Evolutionary conservation across 768 basidiomycete genomes (phyloP).

Genomic region (Boletus sp.): DNA sequence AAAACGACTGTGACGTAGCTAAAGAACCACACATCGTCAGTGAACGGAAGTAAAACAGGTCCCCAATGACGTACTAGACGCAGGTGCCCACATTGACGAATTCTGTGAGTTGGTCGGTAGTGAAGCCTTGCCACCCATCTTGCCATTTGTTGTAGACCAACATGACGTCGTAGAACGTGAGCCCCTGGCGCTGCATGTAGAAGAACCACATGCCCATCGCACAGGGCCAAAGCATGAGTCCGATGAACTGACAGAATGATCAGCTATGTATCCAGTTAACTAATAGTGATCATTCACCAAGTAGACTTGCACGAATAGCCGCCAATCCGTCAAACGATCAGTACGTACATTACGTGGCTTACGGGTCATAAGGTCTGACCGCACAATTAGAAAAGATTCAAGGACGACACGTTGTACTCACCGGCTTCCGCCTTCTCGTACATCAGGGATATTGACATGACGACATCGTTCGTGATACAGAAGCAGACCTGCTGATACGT

Average conservation of each 20-base stretch:
- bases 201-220: slow-evolving; percentile 42
- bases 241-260: slow-evolving; percentile 35
- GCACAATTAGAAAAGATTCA: neutral
- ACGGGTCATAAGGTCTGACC: slow-evolving; percentile 42
- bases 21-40: neutral
- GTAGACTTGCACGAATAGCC: slow-evolving; percentile 48
- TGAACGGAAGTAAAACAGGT: slow-evolving; percentile 16
- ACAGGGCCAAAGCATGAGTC: slow-evolving; percentile 44
- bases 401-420: slow-evolving; percentile 9
- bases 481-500: slow-evolving; percentile 55
- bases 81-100: slow-evolving; percentile 42
- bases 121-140: slow-evolving; percentile 36
- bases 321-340: slow-evolving; percentile 49
- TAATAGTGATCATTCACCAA: slow-evolving; percentile 30
- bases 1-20: slow-evolving; percentile 39
- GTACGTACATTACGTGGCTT: slow-evolving; percentile 48
- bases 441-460: slow-evolving; percentile 49
- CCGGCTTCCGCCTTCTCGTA: slow-evolving; percentile 52
- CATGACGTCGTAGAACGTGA: slow-evolving; percentile 36
- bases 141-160: slow-evolving; percentile 40
- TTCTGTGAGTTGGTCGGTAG: slow-evolving; percentile 29
- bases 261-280: neutral
- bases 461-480: slow-evolving; percentile 51
- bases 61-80: slow-evolving; percentile 37
- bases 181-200: slow-evolving; percentile 37